Conservation (phyloP, 768 basidiomycete species). For the Gautieria morchelliformis region DNA sequence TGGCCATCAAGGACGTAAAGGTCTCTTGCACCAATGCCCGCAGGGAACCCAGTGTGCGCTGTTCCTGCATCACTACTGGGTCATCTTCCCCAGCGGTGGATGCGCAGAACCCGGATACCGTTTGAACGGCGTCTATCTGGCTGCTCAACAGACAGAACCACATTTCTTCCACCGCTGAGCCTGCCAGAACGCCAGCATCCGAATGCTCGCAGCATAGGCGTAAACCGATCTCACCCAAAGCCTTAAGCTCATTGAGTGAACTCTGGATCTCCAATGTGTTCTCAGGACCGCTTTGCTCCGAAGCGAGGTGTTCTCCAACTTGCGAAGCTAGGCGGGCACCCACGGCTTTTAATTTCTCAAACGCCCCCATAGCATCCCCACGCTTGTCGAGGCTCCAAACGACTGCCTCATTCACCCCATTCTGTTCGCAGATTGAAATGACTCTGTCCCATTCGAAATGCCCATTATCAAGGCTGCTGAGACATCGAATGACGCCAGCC, state of each 20-base stretch:
- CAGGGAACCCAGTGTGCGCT: conserved; percentile 38
- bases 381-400: conserved; percentile 69
- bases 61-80: conserved; percentile 15
- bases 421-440: conserved; percentile 55
- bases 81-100: conserved; percentile 14
- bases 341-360: conserved; percentile 48
- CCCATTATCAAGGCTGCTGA: conserved; percentile 45
- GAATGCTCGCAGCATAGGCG: conserved; percentile 66
- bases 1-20: conserved; percentile 76
- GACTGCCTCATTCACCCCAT: conserved; percentile 61
- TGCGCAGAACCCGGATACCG: conserved; percentile 38
- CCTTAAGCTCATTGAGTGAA: conserved; percentile 41
- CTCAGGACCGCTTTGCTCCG: background rate
- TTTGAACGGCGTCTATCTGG: conserved; percentile 73
- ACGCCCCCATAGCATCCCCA: conserved; percentile 54
- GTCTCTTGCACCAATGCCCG: conserved; percentile 76
- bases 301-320: conserved; percentile 7
- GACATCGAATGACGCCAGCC: conserved; percentile 45
- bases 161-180: conserved; percentile 60
- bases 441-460: conserved; percentile 48
- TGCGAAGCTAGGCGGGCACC: conserved; percentile 10
- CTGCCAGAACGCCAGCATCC: conserved; percentile 24
- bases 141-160: conserved; percentile 83
- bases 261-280: conserved; percentile 21
- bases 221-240: conserved; percentile 52